These are phyloP conservation scores for Umbelopsis sp. DNA, from an alignment of 371 early-diverging fungal species.

Conservation along the genomic window DNA sequence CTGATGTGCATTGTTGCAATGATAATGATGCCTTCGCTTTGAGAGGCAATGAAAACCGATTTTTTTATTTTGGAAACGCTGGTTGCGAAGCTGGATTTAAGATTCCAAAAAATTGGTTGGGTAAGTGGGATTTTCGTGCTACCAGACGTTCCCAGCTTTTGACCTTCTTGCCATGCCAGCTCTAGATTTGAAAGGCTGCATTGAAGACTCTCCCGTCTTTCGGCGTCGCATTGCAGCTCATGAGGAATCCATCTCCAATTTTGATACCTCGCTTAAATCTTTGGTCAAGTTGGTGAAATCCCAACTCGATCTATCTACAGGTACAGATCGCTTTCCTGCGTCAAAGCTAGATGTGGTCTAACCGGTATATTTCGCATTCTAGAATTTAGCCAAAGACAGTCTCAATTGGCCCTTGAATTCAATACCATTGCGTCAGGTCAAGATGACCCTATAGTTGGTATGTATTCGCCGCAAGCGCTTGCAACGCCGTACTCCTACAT, in stretches of 20 bases:
- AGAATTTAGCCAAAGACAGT: conserved; percentile 60
- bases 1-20: too few species aligned
- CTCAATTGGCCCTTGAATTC: conserved; percentile 57
- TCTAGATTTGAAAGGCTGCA: conserved; percentile 61
- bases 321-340: conserved; percentile 27
- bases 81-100: too few species aligned
- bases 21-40: too few species aligned
- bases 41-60: too few species aligned
- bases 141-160: conserved; percentile 1
- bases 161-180: conserved; percentile 42
- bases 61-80: too few species aligned
- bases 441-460: conserved; percentile 67
- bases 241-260: conserved; percentile 61
- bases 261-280: conserved; percentile 55
- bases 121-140: background rate
- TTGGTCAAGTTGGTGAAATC: conserved; percentile 59
- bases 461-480: conserved; percentile 16
- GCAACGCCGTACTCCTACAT: background rate
- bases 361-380: background rate
- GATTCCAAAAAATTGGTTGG: background rate
- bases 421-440: conserved; percentile 55
- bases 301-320: conserved; percentile 57
- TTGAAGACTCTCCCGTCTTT: conserved; percentile 65
- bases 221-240: conserved; percentile 58
- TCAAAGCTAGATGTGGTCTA: background rate